Percentiles rank a stretch among this genome's conserved stretches.
phyloP scores from a whole-genome alignment of 495 filamentous ascomycete species.

The Aspergillus nidulans region DNA sequence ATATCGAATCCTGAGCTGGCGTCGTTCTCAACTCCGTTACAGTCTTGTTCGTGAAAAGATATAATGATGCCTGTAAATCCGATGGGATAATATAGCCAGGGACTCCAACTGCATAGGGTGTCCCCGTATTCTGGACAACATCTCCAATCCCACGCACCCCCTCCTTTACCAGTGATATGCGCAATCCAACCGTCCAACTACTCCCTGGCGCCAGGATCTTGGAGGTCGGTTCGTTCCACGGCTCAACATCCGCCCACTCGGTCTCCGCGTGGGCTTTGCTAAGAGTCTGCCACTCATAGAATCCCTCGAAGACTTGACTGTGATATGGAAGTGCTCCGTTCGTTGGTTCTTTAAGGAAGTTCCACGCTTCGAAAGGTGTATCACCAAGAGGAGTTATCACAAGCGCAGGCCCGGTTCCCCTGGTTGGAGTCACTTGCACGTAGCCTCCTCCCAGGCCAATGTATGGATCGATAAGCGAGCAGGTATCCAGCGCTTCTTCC shows the following conservation, averaged over 20 bases:
- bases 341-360: constrained; percentile 33
- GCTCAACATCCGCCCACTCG: constrained; percentile 39
- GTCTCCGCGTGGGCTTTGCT: constrained; percentile 44
- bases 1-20: constrained; percentile 16
- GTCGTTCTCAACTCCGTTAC: not conserved
- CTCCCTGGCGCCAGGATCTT: constrained; percentile 33
- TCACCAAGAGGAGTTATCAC: constrained; percentile 44
- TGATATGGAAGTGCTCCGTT: constrained; percentile 30
- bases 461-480: constrained; percentile 46
- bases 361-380: constrained; percentile 43
- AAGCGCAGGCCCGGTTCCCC: constrained; percentile 41
- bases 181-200: constrained; percentile 37
- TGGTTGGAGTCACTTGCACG: constrained; percentile 39
- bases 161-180: constrained; percentile 37
- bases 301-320: constrained; percentile 48
- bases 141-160: constrained; percentile 36
- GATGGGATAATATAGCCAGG: constrained; percentile 46
- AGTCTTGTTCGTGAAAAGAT: constrained; percentile 22
- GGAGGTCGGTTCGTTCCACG: constrained; percentile 48
- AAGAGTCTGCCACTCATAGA: constrained; percentile 50
- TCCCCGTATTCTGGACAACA: constrained; percentile 30
- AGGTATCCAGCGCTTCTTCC: constrained; percentile 34
- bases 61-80: constrained; percentile 37
- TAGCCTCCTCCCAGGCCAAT: constrained; percentile 50
- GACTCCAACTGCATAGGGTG: constrained; percentile 40